Evolutionary conservation across 2,329 filamentous ascomycete species (phyloP).

Genomic region (Arthrinium phaeospermum): DNA sequence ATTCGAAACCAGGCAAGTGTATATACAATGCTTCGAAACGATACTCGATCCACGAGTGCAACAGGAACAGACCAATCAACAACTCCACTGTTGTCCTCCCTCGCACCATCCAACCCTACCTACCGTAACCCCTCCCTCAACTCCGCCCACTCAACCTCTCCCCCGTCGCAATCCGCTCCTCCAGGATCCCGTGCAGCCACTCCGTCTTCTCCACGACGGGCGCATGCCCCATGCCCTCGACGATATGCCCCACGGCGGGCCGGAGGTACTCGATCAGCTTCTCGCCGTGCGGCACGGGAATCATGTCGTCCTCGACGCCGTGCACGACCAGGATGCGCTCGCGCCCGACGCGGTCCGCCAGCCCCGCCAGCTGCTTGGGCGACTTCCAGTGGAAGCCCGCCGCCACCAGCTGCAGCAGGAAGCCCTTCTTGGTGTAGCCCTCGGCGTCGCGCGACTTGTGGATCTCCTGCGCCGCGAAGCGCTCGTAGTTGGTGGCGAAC

Average conservation of each 20-base stretch:
- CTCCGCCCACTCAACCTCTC: conserved; percentile 48
- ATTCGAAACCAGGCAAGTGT: too few species aligned
- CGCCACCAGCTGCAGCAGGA: conserved; percentile 78
- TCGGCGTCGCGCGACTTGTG: conserved; percentile 68
- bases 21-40: too few species aligned
- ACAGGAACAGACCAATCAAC: too few species aligned
- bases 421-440: conserved; percentile 69
- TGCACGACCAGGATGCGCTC: conserved; percentile 80
- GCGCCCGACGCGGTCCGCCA: conserved; percentile 73
- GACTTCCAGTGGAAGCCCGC: conserved; percentile 82
- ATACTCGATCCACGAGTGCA: background rate
- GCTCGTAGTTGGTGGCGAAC: conserved; percentile 80
- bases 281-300: conserved; percentile 71
- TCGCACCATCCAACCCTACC: background rate
- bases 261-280: conserved; percentile 69
- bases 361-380: conserved; percentile 64
- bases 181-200: conserved; percentile 72
- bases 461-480: conserved; percentile 81
- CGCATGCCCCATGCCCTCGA: conserved; percentile 78
- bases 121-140: conserved; percentile 17
- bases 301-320: conserved; percentile 79
- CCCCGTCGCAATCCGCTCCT: conserved; percentile 59
- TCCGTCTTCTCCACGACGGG: conserved; percentile 72
- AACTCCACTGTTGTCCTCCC: background rate
- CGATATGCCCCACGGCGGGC: conserved; percentile 65